Percentiles rank a stretch among this genome's conserved stretches.
These are phyloP conservation scores for Acaromyces ingoldii DNA, from an alignment of 1,284 basidiomycete species.

Conservation along the genomic window DNA sequence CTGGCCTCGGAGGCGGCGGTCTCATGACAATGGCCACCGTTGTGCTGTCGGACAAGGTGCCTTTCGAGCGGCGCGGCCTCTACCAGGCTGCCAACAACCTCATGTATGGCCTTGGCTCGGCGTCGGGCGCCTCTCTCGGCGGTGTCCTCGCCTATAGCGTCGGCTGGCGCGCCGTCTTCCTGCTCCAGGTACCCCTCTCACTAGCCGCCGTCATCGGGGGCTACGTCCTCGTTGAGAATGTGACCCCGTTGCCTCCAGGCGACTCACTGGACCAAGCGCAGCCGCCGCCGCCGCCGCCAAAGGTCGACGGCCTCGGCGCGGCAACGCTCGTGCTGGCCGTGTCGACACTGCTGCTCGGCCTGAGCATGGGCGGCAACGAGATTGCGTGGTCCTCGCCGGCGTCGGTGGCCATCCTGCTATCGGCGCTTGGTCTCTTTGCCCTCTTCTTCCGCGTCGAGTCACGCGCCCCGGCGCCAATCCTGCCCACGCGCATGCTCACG, in stretches of 20 bases:
- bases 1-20: slow-evolving; percentile 55
- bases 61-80: slow-evolving; percentile 53
- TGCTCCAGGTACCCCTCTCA: not conserved
- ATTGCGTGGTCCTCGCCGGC: not conserved
- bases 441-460: slow-evolving; percentile 1
- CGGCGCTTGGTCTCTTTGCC: not conserved
- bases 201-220: not conserved
- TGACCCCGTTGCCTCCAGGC: not conserved
- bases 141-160: not conserved
- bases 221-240: not conserved
- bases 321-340: not conserved
- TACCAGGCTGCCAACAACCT: slow-evolving; percentile 52
- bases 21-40: slow-evolving; percentile 54
- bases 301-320: no score
- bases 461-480: not conserved
- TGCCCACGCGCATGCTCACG: slow-evolving; percentile 1
- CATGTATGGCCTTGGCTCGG: slow-evolving; percentile 47
- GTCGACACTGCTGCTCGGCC: not conserved
- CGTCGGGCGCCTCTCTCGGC: slow-evolving; percentile 19
- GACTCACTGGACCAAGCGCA: not conserved
- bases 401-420: not conserved
- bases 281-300: no score
- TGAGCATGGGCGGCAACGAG: not conserved
- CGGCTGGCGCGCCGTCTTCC: not conserved
- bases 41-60: slow-evolving; percentile 53